Base-by-base conservation (phyloP, 305 asterid species). In the Plantago lanceolata region DNA sequence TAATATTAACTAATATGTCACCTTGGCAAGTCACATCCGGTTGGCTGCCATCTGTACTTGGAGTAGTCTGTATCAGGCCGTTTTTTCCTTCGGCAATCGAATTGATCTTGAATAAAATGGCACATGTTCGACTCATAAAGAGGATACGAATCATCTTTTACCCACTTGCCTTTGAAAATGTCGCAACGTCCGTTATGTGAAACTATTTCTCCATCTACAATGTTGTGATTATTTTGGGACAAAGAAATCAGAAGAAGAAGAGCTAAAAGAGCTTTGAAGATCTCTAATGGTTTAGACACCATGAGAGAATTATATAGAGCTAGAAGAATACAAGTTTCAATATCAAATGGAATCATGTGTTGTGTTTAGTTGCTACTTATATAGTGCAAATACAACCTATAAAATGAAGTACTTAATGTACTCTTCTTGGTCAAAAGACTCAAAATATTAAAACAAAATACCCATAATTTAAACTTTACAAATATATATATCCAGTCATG, bases 21-120 rank as follows among this genome's bases (percentile, higher is more conserved):
- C 85, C 85, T 73, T 15, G 72, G 75, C 37, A 81, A 61, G 0
- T 3, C 24, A 73, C 86, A 81, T 8, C 72, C 67, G 13, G 16
- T 45, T n/a, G 86, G 86, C 61, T 73, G 78, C 86, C 86, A 81
- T 35, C 45, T 52, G 63, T 71, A 73, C 40, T 71, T 68, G 53
- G 33, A 55, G 69, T 70, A 78, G 11, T 57, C 66, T 12, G 21
- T 48, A 72, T 81, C 83, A 8, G 83, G 81, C 2, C 86, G 74
- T 2, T 78, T 78, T 12, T 78, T 73, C 13, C 5, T 56, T 56
- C 20, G 61, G 69, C 86, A 81, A 16, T 78, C 51, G 17, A 78
- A 81, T 66, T 67, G 74, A 0, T n/a, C 9, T 28, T 72, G 43
- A 37, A 81, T 24, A 21, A 81, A 78, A 0, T 81, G 81, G 17